Base-by-base conservation (phyloP, 352 stramenopile genomes). In the Phytopythium montanum region DNA sequence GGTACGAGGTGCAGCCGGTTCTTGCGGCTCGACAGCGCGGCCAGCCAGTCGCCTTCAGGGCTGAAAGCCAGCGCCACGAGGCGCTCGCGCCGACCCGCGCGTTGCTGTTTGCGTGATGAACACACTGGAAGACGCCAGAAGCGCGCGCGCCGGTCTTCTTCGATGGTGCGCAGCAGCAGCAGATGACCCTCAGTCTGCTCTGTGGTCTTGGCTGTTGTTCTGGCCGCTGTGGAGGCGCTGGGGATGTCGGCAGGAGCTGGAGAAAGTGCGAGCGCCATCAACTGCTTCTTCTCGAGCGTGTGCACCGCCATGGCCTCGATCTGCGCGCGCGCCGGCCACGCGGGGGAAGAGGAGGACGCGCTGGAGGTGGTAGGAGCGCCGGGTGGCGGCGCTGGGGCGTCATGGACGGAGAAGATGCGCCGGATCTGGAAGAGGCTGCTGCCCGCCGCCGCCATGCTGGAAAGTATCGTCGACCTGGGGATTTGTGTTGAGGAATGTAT, bases 11-110 rank as follows among this genome's bases (percentile, higher is more conserved):
- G 82, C 48, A 95, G 58, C 1, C 84, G 79, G 65, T 90, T 92
- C 72, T 90, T 91, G 38, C 80, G 74, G 23, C 67, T 78, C 8
- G 81, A 93, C 23, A 94, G 64, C 10, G 75, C 83, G 18, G 81
- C 86, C 51, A 95, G 74, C 86, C 86, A 95, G 69, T 94, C 84
- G n/a, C 84, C 86, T 57, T 95, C 86, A 28, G 86, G 86, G 34
- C 73, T 82, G 66, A 95, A 95, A 42, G 86, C 76, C 21, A 95
- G 72, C 51, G 81, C 75, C 16, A 75, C 73, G 44, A 95, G 61
- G 46, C 76, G 64, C 66, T 94, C 84, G 16, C 70, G 60, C 42
- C 66, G 68, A 26, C 75, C 73, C 13, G 60, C 55, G 59, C 69
- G 60, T 62, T 87, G 72, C 53, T 92, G 76, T 59, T 92, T 94